phyloP scores from a whole-genome alignment of 306 rosid genomes.

The Benincasa hispida region DNA sequence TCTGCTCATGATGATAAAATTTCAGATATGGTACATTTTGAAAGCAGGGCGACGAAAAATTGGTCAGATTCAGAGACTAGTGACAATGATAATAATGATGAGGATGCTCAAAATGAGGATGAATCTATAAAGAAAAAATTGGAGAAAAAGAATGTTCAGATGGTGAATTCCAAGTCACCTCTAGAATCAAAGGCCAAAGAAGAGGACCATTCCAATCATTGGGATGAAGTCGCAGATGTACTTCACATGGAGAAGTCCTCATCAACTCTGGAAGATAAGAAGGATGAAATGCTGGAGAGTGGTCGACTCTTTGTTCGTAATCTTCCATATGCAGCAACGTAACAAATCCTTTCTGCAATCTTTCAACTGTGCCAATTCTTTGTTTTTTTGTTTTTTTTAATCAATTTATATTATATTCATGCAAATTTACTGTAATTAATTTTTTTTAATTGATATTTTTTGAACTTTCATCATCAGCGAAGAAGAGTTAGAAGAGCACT shows the following conservation, averaged over 20 bases:
- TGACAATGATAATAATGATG: slow-evolving; percentile 24
- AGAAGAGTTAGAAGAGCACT: slow-evolving; percentile 75
- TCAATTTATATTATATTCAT: background rate
- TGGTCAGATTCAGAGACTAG: slow-evolving; percentile 83
- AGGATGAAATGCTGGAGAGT: slow-evolving; percentile 35
- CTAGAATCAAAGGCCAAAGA: background rate
- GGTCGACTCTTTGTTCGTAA: slow-evolving; percentile 76
- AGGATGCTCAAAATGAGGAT: slow-evolving; percentile 14
- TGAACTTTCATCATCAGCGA: slow-evolving; percentile 32
- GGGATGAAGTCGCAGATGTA: slow-evolving; percentile 1
- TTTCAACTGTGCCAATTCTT: background rate
- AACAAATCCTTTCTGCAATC: slow-evolving; percentile 7
- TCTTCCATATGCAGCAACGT: slow-evolving; percentile 75
- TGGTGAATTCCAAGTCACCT: background rate
- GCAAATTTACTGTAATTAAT: background rate
- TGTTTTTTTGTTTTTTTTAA: background rate
- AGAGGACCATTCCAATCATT: slow-evolving; percentile 1
- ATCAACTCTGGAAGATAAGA: slow-evolving; percentile 29
- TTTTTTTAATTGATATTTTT: background rate
- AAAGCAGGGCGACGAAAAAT: slow-evolving; percentile 54
- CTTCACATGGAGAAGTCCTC: slow-evolving; percentile 10
- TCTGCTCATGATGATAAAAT: slow-evolving; percentile 26
- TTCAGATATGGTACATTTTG: slow-evolving; percentile 76
- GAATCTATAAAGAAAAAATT: slow-evolving; percentile 14
- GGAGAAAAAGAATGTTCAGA: slow-evolving; percentile 16